Percentiles rank a stretch among this genome's conserved stretches.
phyloP scores from a whole-genome alignment of 495 filamentous ascomycete genomes.

The Penicillium desertorum region DNA sequence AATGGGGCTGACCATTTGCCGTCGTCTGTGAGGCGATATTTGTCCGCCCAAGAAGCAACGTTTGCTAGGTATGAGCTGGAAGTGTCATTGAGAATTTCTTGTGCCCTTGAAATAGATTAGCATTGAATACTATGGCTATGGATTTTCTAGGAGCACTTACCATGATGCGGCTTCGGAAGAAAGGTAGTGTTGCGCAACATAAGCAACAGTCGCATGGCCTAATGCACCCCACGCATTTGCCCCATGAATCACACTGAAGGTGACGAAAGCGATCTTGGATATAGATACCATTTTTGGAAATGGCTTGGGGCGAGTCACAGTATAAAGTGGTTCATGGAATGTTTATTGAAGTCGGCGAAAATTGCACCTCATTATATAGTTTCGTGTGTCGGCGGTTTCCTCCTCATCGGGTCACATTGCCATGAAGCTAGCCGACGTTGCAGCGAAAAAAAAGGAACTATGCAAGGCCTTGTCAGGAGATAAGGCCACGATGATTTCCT shows the following conservation, averaged over 20 bases:
- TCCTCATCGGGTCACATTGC: neutral
- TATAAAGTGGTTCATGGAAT: too few species aligned
- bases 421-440: neutral
- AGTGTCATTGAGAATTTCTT: slow-evolving; percentile 33
- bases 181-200: slow-evolving; percentile 56
- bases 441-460: neutral
- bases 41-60: slow-evolving; percentile 63
- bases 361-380: neutral
- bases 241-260: slow-evolving; percentile 14
- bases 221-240: slow-evolving; percentile 54
- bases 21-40: slow-evolving; percentile 52
- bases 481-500: neutral
- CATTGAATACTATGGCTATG: neutral
- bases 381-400: neutral
- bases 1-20: slow-evolving; percentile 54
- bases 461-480: neutral
- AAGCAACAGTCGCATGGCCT: slow-evolving; percentile 62
- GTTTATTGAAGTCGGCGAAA: neutral
- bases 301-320: neutral
- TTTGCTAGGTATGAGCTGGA: slow-evolving; percentile 56
- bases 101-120: slow-evolving; percentile 21
- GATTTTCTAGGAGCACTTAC: slow-evolving; percentile 7
- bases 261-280: slow-evolving; percentile 16
- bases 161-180: slow-evolving; percentile 41
- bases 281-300: slow-evolving; percentile 6